Conservation (phyloP, 768 basidiomycete genomes). For the Porphyrellus cyaneotinctus region DNA sequence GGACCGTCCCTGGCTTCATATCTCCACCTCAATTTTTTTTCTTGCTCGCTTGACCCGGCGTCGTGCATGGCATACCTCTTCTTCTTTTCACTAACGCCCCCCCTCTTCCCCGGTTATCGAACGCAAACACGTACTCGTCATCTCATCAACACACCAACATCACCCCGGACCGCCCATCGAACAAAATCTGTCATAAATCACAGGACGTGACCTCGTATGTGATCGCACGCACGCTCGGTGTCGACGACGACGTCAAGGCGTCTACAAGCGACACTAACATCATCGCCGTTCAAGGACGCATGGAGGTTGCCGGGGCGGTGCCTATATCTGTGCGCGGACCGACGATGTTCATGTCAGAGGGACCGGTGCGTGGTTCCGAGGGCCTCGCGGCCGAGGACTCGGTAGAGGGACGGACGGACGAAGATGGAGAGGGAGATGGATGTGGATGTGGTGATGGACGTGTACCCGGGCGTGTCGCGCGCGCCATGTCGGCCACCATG, state of each 20-base stretch:
- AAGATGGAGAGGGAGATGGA: neutral
- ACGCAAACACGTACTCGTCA: neutral
- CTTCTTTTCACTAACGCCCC: conserved; percentile 8
- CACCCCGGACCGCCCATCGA: neutral
- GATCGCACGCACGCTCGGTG: conserved; percentile 77
- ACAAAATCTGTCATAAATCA: neutral
- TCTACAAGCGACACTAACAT: conserved; percentile 53
- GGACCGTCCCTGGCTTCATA: conserved; percentile 2
- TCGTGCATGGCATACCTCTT: neutral
- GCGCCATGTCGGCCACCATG: neutral
- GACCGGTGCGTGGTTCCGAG: conserved; percentile 8
- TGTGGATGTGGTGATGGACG: neutral
- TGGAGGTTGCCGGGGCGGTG: neutral
- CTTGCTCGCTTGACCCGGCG: conserved; percentile 3
- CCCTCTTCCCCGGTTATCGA: neutral
- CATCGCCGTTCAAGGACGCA: neutral
- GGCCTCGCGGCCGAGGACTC: conserved; percentile 14
- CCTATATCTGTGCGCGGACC: neutral
- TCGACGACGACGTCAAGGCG: conserved; percentile 70
- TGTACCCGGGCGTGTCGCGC: neutral
- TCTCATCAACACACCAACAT: neutral
- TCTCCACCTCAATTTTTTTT: conserved; percentile 12
- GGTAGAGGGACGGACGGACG: neutral
- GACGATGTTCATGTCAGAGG: neutral
- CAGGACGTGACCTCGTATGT: conserved; percentile 80